Base-by-base conservation (phyloP, 129 eudicot genomes). In the Scalesia atractyloides region DNA sequence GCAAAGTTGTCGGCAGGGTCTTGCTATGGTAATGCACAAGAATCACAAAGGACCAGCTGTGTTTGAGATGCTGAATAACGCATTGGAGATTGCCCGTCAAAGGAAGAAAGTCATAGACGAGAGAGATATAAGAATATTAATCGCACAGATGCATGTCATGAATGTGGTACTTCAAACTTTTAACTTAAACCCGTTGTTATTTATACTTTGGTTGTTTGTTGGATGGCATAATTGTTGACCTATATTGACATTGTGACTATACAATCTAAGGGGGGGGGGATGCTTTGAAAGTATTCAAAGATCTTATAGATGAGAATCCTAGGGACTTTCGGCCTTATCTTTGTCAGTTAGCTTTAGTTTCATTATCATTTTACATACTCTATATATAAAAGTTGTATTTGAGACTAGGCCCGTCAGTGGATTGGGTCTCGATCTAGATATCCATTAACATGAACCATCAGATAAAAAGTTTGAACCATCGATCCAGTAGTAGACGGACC, bases 11-110 rank as follows among this genome's bases (percentile, higher is more conserved):
- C 12, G 73, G 69, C 70, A 90, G 97, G 98, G 98, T 48, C 86
- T 94, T 74, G 98, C 98, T 43, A 94, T 94, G 96, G 93, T 90
- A 62, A 94, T 94, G 98, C 96, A 90, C 81, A 94, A 86, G 83
- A 94, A 90, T 65, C 77, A 48, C 52, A 97, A 94, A 84, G 98
- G 96, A 16, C 86, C 86, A 24, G 97, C 97, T 70, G 93, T 94
- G 60, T 90, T 94, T 78, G 97, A 87, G 66, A 90, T 94, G 98
- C 89, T 94, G 46, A 74, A 83, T 54, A 77, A 83, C 57, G 92
- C 97, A 48, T 60, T 88, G 62, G 86, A 81, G 77, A 62, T 78
- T 59, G 97, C 98, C 69, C 85, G 78, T 9, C 87, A 77, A 36
- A 83, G 68, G 61, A 84, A 83, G 70, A 90, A 81, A 77, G 96